Conservation (phyloP, 2,329 filamentous ascomycete species). For the Aspergillus aculeatus region DNA sequence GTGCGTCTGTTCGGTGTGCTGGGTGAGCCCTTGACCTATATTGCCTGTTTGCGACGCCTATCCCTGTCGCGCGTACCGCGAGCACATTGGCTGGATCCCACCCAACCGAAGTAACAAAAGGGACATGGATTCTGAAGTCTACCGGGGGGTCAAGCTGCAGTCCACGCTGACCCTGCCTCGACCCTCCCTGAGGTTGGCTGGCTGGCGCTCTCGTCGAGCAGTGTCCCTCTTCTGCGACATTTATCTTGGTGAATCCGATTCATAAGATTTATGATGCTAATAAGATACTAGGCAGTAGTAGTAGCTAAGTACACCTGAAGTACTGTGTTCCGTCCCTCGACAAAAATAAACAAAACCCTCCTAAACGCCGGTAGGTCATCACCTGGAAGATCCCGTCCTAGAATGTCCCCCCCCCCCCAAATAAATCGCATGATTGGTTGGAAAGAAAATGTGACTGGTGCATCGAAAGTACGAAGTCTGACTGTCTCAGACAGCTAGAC, state of each 20-base stretch:
- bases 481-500: conserved; percentile 3
- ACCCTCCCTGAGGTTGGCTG: no score
- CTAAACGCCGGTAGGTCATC: conserved; percentile 8
- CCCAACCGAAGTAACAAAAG: background rate
- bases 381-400: conserved; percentile 2
- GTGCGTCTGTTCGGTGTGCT: background rate
- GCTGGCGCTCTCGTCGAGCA: no score
- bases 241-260: background rate
- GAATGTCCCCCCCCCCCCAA: background rate
- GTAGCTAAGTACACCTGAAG: background rate
- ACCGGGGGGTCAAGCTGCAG: background rate
- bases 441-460: background rate
- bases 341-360: background rate
- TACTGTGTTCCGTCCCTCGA: background rate
- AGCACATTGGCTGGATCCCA: background rate
- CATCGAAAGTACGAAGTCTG: background rate
- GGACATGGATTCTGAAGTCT: conserved; percentile 1
- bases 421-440: background rate
- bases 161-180: no score
- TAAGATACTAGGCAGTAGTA: background rate
- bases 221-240: background rate
- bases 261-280: background rate
- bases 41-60: background rate
- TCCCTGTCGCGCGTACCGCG: conserved; percentile 1
- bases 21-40: background rate